Evolutionary conservation across 2,329 filamentous ascomycete species (phyloP).

Genomic region (Colletotrichum lini): DNA sequence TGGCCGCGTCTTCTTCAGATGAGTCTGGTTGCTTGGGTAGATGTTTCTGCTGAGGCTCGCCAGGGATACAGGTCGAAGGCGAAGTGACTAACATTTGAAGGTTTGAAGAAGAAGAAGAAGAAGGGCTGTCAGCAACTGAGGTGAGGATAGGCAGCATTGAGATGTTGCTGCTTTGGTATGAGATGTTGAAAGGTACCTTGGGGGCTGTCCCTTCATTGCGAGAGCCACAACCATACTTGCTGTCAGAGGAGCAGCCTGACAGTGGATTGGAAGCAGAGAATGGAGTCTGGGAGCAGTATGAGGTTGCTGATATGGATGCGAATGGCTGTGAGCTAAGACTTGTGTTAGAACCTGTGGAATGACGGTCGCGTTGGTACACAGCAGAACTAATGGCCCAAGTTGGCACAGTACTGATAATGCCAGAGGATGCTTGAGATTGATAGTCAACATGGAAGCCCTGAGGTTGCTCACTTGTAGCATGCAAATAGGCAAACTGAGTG

Average conservation of each 20-base stretch:
- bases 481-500: neutral
- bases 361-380: conserved; percentile 4
- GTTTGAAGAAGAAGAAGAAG: neutral
- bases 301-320: conserved; percentile 23
- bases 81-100: conserved; percentile 15
- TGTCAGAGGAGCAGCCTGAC: neutral
- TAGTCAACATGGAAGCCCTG: neutral
- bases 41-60: neutral
- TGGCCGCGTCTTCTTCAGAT: conserved; percentile 7
- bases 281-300: conserved; percentile 11
- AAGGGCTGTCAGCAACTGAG: conserved; percentile 5
- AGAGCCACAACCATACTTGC: conserved; percentile 21
- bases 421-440: conserved; percentile 20
- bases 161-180: neutral
- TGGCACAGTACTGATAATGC: neutral
- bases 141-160: neutral
- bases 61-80: neutral
- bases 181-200: neutral
- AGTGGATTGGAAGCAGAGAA: neutral
- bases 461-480: conserved; percentile 2
- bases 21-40: conserved; percentile 11
- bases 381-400: conserved; percentile 2
- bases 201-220: neutral
- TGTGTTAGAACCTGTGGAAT: neutral
- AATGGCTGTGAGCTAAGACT: conserved; percentile 7